Conservation (phyloP, 306 rosid genomes). For the Hippophae gyantsensis region DNA sequence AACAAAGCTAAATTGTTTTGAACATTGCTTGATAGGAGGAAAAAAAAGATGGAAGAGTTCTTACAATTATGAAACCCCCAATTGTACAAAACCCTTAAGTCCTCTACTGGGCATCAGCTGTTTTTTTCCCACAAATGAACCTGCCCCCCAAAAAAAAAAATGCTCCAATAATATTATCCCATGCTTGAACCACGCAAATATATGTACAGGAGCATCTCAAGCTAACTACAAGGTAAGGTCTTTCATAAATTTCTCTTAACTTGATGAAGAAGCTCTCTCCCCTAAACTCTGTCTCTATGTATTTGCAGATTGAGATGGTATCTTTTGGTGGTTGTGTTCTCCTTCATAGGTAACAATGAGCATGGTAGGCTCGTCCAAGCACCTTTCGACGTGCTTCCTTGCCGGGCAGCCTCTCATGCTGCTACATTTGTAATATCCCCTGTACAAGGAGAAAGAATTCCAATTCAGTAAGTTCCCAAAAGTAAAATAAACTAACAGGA, state of each 20-base stretch:
- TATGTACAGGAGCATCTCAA: conserved; percentile 63
- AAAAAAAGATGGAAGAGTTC: conserved; percentile 30
- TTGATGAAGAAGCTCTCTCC: conserved; percentile 25
- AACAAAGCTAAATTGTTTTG: conserved; percentile 32
- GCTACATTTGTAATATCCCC: conserved; percentile 99
- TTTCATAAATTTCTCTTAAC: conserved; percentile 17
- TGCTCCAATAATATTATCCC: conserved; percentile 24
- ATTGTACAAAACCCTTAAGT: conserved; percentile 36
- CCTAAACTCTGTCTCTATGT: conserved; percentile 27
- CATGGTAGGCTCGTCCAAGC: conserved; percentile 92
- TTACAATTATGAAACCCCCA: conserved; percentile 35
- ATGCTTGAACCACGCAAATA: conserved; percentile 40
- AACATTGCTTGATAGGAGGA: conserved; percentile 21
- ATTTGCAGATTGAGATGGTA: conserved; percentile 73
- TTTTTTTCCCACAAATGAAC: conserved; percentile 19
- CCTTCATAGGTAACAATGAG: conserved; percentile 94
- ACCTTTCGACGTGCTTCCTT: conserved; percentile 95
- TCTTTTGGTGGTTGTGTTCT: conserved; percentile 80
- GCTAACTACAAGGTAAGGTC: conserved; percentile 26
- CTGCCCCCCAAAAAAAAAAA: conserved; percentile 19
- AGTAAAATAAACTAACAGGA: background rate
- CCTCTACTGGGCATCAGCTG: conserved; percentile 9
- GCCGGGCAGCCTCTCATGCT: conserved; percentile 99
- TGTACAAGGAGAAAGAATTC: conserved; percentile 17
- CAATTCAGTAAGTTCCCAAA: conserved; percentile 11